Base-by-base conservation (phyloP, 176 grass and related monocot genomes). In the bread wheat (Triticum aestivum) region DNA sequence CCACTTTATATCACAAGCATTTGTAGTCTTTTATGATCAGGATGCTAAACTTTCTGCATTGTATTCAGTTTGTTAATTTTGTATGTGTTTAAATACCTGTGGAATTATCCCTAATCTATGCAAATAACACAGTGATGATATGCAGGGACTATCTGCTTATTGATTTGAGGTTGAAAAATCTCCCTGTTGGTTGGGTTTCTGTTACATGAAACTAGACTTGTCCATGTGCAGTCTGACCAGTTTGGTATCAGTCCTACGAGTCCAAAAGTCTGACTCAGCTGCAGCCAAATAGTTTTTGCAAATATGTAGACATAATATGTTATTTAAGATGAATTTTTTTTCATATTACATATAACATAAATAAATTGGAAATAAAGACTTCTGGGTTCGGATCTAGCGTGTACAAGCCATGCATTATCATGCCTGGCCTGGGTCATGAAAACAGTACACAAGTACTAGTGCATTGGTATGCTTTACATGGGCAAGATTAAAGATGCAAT, bases 11-110 rank as follows among this genome's bases (percentile, higher is more conserved):
- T 69, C 8, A 35, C 37, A 75, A 29, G 20, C 24, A 80, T 69
- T 23, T 9, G 51, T 66, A 74, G 5, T 66, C 18, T 75, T 45
- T 30, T 38, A 37, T 65, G 11, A 75, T 75, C 83, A 49, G 9
- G 67, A 38, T 84, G 59, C 21, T 66, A 23, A 34, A 89, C 8
- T 6, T 83, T 29, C 41, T 82, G 11, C 34, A 51, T 21, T 3
- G 13, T 38, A 29, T 82, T 75, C 27, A 34, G n/a, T 70, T 41
- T 26, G 8, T 78, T 73, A 11, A 58, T 62, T 24, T 33, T 85
- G 80, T 73, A 64, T 73, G 32, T 79, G 49, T 37, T 83, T 8
- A 58, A 82, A 81, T 69, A 81, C 35, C 56, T 13, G 9, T 66
- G 69, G n/a, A 21, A 5, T 38, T 29, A 52, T 79, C 72, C 30